Percentiles rank a stretch among this genome's conserved stretches.
Conservation (phyloP, 768 basidiomycete species). For the Rossbeevera mucosa region DNA sequence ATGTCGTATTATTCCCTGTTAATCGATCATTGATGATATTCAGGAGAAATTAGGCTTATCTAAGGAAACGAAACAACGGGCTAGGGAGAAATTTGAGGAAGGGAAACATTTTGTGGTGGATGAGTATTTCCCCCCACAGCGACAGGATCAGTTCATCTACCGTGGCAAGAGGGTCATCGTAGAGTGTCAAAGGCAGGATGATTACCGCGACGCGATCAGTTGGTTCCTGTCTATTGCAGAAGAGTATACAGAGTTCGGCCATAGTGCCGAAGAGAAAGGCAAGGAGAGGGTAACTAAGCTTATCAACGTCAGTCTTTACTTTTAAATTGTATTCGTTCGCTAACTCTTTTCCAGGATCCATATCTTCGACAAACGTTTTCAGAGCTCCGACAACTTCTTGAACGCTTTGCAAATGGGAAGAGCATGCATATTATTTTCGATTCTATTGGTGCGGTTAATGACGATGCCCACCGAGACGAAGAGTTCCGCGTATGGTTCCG, state of each 20-base stretch:
- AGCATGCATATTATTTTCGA: conserved; percentile 66
- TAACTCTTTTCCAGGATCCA: conserved; percentile 39
- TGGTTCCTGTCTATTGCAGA: conserved; percentile 66
- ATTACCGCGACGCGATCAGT: conserved; percentile 78
- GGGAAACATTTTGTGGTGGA: conserved; percentile 68
- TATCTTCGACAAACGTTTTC: conserved; percentile 50
- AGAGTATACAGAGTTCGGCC: conserved; percentile 56
- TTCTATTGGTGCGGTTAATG: conserved; percentile 64
- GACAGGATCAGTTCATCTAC: conserved; percentile 90
- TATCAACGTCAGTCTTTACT: conserved; percentile 5
- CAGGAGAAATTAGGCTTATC: conserved; percentile 52
- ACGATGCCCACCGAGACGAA: conserved; percentile 70
- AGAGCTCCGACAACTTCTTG: conserved; percentile 77
- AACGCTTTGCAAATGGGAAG: conserved; percentile 81
- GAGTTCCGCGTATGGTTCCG: conserved; percentile 73
- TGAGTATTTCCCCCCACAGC: conserved; percentile 86
- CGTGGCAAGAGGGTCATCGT: conserved; percentile 90
- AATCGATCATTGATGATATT: neutral
- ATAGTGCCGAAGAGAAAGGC: conserved; percentile 33
- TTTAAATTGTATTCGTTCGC: conserved; percentile 10
- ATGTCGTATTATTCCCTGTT: neutral
- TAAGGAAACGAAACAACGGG: conserved; percentile 60
- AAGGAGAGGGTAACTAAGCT: conserved; percentile 24
- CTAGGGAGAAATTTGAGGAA: conserved; percentile 49
- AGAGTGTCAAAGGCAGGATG: conserved; percentile 88